phyloP scores from a whole-genome alignment of 2,329 filamentous ascomycete genomes.

The Exophiala mesophila region DNA sequence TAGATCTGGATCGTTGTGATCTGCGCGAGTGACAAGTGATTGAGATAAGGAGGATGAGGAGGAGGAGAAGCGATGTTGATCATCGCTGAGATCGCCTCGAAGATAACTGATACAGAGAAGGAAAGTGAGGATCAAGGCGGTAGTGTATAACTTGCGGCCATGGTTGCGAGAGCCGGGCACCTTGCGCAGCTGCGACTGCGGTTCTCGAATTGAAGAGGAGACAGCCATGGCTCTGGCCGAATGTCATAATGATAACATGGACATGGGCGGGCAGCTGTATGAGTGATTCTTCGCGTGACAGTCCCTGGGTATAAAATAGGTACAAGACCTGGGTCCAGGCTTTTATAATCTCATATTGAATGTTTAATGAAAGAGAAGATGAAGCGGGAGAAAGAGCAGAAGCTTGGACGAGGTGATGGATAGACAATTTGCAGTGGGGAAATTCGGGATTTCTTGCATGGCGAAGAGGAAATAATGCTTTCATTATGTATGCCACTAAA shows the following conservation, averaged over 20 bases:
- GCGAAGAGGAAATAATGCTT: no score
- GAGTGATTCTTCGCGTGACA: no score
- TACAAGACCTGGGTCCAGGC: no score
- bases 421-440: no score
- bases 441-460: no score
- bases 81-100: conserved; percentile 1
- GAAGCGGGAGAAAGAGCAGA: no score
- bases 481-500: no score
- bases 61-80: background rate
- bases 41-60: no score
- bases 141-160: conserved; percentile 22
- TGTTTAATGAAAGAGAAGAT: no score
- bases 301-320: no score
- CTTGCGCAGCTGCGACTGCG: conserved; percentile 10
- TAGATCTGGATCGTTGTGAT: conserved; percentile 16
- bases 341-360: no score
- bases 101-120: conserved; percentile 21
- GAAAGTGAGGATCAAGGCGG: conserved; percentile 20
- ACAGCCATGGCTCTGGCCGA: background rate
- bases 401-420: no score
- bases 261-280: background rate
- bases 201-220: conserved; percentile 12
- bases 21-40: conserved; percentile 12
- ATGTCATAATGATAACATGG: background rate
- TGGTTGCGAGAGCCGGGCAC: conserved; percentile 13